These are phyloP conservation scores for Cokeromyces recurvatus DNA, from an alignment of 371 early-diverging fungal species.

Conservation along the genomic window DNA sequence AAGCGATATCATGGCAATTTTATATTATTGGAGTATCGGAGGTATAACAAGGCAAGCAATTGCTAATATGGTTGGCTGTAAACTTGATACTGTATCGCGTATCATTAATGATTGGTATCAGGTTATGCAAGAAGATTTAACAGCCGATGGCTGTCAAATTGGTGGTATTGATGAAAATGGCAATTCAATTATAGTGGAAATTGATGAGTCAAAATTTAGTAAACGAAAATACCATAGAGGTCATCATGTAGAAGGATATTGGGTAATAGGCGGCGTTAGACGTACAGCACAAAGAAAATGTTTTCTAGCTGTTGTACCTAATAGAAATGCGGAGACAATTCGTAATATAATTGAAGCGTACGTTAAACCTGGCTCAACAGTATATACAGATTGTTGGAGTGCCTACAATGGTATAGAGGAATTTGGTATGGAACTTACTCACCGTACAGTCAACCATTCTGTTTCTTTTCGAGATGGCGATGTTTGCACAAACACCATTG, in stretches of 20 bases:
- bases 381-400: conserved; percentile 13
- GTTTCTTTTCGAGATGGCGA: neutral
- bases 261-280: conserved; percentile 3
- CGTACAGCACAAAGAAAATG: conserved; percentile 6
- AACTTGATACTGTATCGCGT: neutral
- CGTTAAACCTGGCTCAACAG: conserved; percentile 3
- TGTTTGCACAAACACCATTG: conserved; percentile 1
- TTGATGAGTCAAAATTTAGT: neutral
- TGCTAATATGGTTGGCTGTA: neutral
- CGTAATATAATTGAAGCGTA: neutral
- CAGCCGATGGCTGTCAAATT: neutral
- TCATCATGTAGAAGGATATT: neutral
- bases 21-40: neutral
- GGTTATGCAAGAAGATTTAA: neutral
- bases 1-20: too few species aligned
- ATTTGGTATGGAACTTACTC: neutral
- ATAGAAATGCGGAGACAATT: neutral
- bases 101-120: neutral
- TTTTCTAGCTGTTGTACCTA: conserved; percentile 6
- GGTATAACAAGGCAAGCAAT: too few species aligned
- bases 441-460: neutral
- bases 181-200: neutral
- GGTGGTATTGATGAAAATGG: neutral
- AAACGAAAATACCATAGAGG: neutral
- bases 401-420: neutral